Conservation (phyloP, 2,329 filamentous ascomycete species). For the Dryadomyces sulphureus region DNA sequence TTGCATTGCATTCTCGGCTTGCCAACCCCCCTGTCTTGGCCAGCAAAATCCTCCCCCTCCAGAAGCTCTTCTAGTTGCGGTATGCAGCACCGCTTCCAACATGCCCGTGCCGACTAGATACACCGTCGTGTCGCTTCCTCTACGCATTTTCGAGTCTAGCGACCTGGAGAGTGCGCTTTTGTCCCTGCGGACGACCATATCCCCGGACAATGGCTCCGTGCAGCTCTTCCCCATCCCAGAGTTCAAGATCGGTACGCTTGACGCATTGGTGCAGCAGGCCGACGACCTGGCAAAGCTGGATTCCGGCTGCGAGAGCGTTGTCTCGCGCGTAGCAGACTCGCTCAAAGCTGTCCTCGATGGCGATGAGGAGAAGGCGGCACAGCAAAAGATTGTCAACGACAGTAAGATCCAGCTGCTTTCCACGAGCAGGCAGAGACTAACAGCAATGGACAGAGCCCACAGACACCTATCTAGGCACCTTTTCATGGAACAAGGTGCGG, state of each 20-base stretch:
- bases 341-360: constrained; percentile 70
- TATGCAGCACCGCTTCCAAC: constrained; percentile 11
- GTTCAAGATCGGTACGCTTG: constrained; percentile 95
- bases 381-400: constrained; percentile 89
- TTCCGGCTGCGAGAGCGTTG: constrained; percentile 61
- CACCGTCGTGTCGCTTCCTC: constrained; percentile 78
- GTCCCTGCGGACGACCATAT: constrained; percentile 57
- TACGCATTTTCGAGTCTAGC: constrained; percentile 68
- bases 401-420: constrained; percentile 33
- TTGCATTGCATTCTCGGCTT: neutral
- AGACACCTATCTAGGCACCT: constrained; percentile 78
- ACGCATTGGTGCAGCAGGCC: constrained; percentile 88
- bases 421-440: neutral
- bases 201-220: constrained; percentile 60
- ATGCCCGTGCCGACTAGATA: constrained; percentile 47
- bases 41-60: neutral
- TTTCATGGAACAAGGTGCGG: constrained; percentile 95
- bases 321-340: constrained; percentile 77
- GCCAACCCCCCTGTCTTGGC: neutral
- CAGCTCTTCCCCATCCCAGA: constrained; percentile 71
- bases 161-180: constrained; percentile 70
- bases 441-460: constrained; percentile 61
- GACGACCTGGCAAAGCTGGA: constrained; percentile 90
- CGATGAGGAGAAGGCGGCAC: constrained; percentile 65
- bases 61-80: constrained; percentile 1